These are phyloP conservation scores for Zopfia rhizophila DNA, from an alignment of 2,329 filamentous ascomycete species.

Conservation along the genomic window DNA sequence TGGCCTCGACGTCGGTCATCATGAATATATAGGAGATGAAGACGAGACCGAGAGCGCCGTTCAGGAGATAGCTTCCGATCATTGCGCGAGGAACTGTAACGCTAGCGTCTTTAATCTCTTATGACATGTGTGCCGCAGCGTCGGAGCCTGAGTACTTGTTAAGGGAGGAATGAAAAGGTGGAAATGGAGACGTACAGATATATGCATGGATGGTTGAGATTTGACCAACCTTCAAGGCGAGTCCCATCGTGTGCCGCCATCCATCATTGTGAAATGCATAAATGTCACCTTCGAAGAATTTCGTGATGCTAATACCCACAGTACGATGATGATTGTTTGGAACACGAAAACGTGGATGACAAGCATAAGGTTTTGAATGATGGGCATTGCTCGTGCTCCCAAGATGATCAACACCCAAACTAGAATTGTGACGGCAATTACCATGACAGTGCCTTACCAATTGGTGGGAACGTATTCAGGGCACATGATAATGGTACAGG, in stretches of 20 bases:
- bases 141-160: constrained; percentile 46
- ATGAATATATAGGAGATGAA: constrained; percentile 48
- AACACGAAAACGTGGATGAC: constrained; percentile 58
- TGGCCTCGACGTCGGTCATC: constrained; percentile 43
- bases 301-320: constrained; percentile 48
- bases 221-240: constrained; percentile 54
- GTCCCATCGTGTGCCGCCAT: constrained; percentile 51
- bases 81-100: constrained; percentile 55
- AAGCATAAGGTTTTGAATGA: constrained; percentile 49
- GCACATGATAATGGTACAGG: constrained; percentile 54
- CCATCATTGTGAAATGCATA: constrained; percentile 50
- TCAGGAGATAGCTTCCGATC: constrained; percentile 53
- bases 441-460: constrained; percentile 63
- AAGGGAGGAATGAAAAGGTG: constrained; percentile 22
- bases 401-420: constrained; percentile 56
- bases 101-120: constrained; percentile 56
- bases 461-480: constrained; percentile 53
- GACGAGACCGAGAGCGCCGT: constrained; percentile 48
- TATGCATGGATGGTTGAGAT: constrained; percentile 50
- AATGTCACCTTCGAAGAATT: constrained; percentile 43
- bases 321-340: constrained; percentile 54
- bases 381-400: constrained; percentile 41
- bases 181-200: constrained; percentile 37
- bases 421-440: constrained; percentile 57
- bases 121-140: constrained; percentile 55